These are phyloP conservation scores for Marchantia paleacea DNA, from an alignment of 225 moss, liverwort and hornwort species.

Conservation along the genomic window DNA sequence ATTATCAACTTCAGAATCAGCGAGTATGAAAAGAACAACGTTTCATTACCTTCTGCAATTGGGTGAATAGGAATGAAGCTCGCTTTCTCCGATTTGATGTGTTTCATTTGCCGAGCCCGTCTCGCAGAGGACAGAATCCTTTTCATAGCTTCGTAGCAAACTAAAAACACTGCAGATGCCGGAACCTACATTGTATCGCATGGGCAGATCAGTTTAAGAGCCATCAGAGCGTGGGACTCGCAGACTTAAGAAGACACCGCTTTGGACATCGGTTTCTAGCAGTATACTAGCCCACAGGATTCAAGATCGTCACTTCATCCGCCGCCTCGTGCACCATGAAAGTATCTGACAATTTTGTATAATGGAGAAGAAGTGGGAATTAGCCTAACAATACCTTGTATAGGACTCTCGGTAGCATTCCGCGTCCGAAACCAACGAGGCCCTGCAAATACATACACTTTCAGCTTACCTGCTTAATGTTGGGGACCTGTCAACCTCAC, in stretches of 20 bases:
- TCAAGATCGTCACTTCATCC: too few relatives aligned
- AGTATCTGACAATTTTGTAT: too few relatives aligned
- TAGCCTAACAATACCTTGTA: constrained; percentile 44
- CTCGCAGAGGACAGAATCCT: constrained; percentile 51
- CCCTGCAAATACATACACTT: constrained; percentile 29
- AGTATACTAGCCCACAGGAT: too few relatives aligned
- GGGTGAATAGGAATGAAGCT: neutral
- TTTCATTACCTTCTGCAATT: neutral
- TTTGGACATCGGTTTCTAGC: too few relatives aligned
- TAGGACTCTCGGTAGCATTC: constrained; percentile 59
- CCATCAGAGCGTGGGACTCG: too few relatives aligned
- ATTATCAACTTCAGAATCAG: neutral
- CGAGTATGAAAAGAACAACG: too few relatives aligned
- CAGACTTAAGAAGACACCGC: too few relatives aligned
- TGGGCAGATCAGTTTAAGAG: neutral
- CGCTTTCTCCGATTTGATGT: neutral
- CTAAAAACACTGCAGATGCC: constrained; percentile 67
- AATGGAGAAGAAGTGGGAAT: neutral
- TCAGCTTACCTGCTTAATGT: neutral
- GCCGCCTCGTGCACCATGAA: too few relatives aligned
- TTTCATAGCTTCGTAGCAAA: constrained; percentile 73
- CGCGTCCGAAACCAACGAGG: constrained; percentile 55
- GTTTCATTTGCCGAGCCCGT: constrained; percentile 28
- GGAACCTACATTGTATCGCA: constrained; percentile 42
- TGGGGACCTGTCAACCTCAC: neutral